A percentile compares a stretch with the other conserved stretches of the same genome.
phyloP scores from a whole-genome alignment of 768 basidiomycete species.

The Termitomyces sp. region DNA sequence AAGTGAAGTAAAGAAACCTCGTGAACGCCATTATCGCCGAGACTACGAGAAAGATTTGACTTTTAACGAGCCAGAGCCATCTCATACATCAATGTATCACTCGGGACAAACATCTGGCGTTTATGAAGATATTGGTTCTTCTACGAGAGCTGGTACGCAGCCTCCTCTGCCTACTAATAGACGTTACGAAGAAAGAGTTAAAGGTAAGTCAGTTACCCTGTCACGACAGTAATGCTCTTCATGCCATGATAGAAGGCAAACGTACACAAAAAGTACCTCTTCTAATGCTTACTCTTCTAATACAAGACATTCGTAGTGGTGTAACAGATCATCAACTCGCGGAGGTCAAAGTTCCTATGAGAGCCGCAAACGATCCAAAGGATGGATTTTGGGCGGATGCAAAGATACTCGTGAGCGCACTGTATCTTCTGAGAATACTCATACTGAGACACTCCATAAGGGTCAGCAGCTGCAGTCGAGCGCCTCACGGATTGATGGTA shows the following conservation, averaged over 20 bases:
- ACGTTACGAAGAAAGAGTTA: constrained; percentile 1
- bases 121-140: background rate
- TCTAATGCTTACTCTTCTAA: constrained; percentile 65
- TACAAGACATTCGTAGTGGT: constrained; percentile 57
- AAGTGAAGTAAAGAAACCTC: background rate
- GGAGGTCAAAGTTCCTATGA: constrained; percentile 63
- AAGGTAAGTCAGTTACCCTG: background rate
- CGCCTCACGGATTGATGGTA: constrained; percentile 70
- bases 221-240: background rate
- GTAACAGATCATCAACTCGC: constrained; percentile 55
- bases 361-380: constrained; percentile 38
- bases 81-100: background rate
- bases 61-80: background rate
- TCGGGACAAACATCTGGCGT: background rate
- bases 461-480: constrained; percentile 54
- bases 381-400: constrained; percentile 75
- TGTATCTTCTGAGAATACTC: background rate
- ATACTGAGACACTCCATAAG: constrained; percentile 17
- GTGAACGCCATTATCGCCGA: constrained; percentile 24
- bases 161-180: background rate
- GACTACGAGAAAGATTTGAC: constrained; percentile 25
- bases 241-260: constrained; percentile 5
- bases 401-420: constrained; percentile 45
- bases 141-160: background rate
- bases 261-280: constrained; percentile 19